Evolutionary conservation across 495 filamentous ascomycete species (phyloP).

Genomic region (Penicillium cinerascens): DNA sequence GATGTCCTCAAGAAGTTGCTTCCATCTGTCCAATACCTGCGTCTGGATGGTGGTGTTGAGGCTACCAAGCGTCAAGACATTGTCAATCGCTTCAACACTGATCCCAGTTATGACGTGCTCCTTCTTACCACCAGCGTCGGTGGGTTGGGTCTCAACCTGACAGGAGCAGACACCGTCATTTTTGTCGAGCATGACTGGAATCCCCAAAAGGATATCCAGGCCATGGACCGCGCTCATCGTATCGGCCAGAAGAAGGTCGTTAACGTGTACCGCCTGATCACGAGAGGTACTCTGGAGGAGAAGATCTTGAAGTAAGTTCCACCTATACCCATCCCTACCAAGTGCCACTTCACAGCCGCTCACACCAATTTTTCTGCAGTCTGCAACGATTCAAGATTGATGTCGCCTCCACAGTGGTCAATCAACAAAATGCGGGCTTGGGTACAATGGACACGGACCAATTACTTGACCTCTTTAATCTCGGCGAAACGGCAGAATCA

Average conservation of each 20-base stretch:
- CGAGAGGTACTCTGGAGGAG: conserved; percentile 92
- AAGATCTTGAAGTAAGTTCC: conserved; percentile 83
- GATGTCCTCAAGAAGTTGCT: conserved; percentile 83
- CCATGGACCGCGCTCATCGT: conserved; percentile 97
- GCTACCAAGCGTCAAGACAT: conserved; percentile 89
- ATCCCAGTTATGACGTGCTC: conserved; percentile 90
- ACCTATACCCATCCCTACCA: neutral
- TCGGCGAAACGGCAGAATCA: conserved; percentile 72
- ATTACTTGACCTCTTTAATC: conserved; percentile 92
- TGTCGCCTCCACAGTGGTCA: conserved; percentile 95
- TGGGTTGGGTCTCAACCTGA: conserved; percentile 91
- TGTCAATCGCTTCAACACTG: conserved; percentile 96
- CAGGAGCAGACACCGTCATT: conserved; percentile 96
- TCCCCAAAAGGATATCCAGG: conserved; percentile 96
- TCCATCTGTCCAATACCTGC: conserved; percentile 81
- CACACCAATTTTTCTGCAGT: conserved; percentile 41
- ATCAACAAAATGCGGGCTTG: conserved; percentile 95
- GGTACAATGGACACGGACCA: conserved; percentile 97
- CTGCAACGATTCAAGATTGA: conserved; percentile 99
- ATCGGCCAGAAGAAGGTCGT: conserved; percentile 99
- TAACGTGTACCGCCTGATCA: conserved; percentile 97
- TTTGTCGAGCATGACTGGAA: conserved; percentile 99
- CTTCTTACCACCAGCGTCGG: conserved; percentile 93
- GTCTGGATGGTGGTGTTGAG: conserved; percentile 88
- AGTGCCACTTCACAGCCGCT: neutral